Base-by-base conservation (phyloP, 495 filamentous ascomycete species). In the Astrothelium macrocarpum region DNA sequence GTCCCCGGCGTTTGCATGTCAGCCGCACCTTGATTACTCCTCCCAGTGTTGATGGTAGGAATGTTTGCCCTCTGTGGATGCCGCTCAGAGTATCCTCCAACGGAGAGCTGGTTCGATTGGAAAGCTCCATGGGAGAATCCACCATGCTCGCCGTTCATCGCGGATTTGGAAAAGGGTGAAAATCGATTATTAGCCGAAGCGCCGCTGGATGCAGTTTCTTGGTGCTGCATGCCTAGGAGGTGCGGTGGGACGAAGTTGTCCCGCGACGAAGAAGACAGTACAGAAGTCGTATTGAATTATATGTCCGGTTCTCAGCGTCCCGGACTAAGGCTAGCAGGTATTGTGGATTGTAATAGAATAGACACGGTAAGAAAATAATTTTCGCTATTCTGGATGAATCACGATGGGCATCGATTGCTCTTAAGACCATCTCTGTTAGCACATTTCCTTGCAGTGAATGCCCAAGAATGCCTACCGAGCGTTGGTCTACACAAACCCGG, bases 81-180 rank as follows among this genome's bases (percentile, higher is more conserved):
- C 66, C 91, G 84, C 69, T 96, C 90, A 66, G 85, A 85, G 71
- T 91, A 93, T 63, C 89, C 87, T 68, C 81, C 83, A 66, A 87
- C 78, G 64, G 78, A 83, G 61, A 75, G 75, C 62, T 84, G 81
- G 76, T 93, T 95, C 64, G 88, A 90, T 67, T 82, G 83, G 78
- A 92, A 96, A 53, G 91, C 89, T 68, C 89, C 90, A 73, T 95
- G 90, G 28, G 91, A 94, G 74, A 96, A 96, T 64, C 91, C 91
- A 36, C 87, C 92, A 69, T 90, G 77, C 43, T 81, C 86, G 72
- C 81, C 85, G 80, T 87, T 86, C 65, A 81, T 77, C 59, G 88
- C 85, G 58, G 87, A 84, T 78, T 92, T 92, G 26, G 84, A 85
- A 64, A 81, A 76, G 62, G 83, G 49, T 66, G 59, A 64, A 71